phyloP scores from a whole-genome alignment of 1,139 yeast genomes.

The Geotrichum cucujoidarum region DNA sequence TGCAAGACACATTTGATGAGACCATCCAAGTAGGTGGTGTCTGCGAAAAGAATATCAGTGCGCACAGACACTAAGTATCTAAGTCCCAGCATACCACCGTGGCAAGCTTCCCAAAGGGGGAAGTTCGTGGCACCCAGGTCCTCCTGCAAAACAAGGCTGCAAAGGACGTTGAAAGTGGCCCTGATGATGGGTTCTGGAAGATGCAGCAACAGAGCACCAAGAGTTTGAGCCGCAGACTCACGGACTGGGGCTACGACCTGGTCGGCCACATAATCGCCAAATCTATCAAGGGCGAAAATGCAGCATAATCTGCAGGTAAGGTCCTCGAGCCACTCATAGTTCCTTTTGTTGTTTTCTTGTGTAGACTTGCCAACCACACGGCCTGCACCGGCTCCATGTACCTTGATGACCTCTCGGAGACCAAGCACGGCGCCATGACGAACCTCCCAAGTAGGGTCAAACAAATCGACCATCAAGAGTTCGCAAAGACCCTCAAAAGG shows the following conservation, averaged over 20 bases:
- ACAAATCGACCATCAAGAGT: constrained; percentile 69
- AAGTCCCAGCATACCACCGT: constrained; percentile 94
- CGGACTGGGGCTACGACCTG: constrained; percentile 98
- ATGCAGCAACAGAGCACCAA: constrained; percentile 82
- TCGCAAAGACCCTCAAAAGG: constrained; percentile 97
- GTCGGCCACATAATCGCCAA: constrained; percentile 96
- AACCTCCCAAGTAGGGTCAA: constrained; percentile 86
- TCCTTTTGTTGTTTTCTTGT: constrained; percentile 60
- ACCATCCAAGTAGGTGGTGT: constrained; percentile 51
- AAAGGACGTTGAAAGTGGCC: constrained; percentile 61
- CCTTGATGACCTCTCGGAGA: constrained; percentile 74
- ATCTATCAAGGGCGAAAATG: constrained; percentile 85
- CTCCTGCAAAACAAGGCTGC: constrained; percentile 63
- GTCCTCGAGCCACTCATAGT: constrained; percentile 75
- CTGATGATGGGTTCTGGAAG: constrained; percentile 51
- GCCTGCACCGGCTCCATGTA: constrained; percentile 86
- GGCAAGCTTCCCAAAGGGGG: constrained; percentile 92
- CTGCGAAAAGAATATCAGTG: constrained; percentile 63
- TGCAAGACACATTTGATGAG: constrained; percentile 82
- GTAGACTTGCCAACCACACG: constrained; percentile 60
- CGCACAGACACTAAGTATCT: constrained; percentile 89
- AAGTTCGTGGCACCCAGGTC: constrained; percentile 40
- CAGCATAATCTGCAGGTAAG: constrained; percentile 81
- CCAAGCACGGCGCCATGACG: constrained; percentile 97
- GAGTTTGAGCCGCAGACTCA: constrained; percentile 91